A percentile compares a stretch with the other conserved stretches of the same genome.
These are phyloP conservation scores for Starmera quercuum DNA, from an alignment of 805 yeast genomes.

Conservation along the genomic window DNA sequence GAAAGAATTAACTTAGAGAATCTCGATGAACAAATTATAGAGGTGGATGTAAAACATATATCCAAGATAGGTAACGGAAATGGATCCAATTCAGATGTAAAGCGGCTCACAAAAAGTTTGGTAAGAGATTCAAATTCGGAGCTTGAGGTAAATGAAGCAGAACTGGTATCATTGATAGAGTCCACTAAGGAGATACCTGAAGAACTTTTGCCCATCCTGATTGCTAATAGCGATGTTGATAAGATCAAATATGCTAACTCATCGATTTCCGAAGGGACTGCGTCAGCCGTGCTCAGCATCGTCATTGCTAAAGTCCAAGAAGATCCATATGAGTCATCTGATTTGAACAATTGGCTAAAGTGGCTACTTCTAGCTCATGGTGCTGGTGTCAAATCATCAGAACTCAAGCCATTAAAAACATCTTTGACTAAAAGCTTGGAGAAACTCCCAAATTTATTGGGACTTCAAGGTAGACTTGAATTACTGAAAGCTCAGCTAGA, in stretches of 20 bases:
- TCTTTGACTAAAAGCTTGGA: constrained; percentile 49
- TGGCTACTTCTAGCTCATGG: constrained; percentile 72
- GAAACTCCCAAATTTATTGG: constrained; percentile 58
- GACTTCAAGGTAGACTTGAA: constrained; percentile 81
- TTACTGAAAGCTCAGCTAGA: constrained; percentile 69
- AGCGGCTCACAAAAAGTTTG: not conserved
- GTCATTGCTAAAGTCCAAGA: constrained; percentile 39
- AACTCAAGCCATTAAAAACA: constrained; percentile 47
- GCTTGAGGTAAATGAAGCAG: constrained; percentile 19
- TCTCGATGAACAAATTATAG: constrained; percentile 10
- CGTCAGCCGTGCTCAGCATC: constrained; percentile 36
- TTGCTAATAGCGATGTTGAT: constrained; percentile 26
- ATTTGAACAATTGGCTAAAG: constrained; percentile 59
- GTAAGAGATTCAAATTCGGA: constrained; percentile 15
- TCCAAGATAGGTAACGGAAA: constrained; percentile 1
- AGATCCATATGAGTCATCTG: constrained; percentile 33
- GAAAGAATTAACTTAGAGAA: constrained; percentile 17
- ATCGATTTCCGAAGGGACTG: constrained; percentile 32
- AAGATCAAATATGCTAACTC: constrained; percentile 34
- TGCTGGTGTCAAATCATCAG: constrained; percentile 11
- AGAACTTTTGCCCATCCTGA: constrained; percentile 16
- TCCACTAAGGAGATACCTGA: constrained; percentile 14
- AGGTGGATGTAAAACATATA: constrained; percentile 19
- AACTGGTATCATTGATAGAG: constrained; percentile 8
- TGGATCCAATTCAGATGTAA: constrained; percentile 14